A percentile compares a stretch with the other conserved stretches of the same genome.
These are phyloP conservation scores for Boletus rufocinnamomeus DNA, from an alignment of 768 basidiomycete genomes.

Conservation along the genomic window DNA sequence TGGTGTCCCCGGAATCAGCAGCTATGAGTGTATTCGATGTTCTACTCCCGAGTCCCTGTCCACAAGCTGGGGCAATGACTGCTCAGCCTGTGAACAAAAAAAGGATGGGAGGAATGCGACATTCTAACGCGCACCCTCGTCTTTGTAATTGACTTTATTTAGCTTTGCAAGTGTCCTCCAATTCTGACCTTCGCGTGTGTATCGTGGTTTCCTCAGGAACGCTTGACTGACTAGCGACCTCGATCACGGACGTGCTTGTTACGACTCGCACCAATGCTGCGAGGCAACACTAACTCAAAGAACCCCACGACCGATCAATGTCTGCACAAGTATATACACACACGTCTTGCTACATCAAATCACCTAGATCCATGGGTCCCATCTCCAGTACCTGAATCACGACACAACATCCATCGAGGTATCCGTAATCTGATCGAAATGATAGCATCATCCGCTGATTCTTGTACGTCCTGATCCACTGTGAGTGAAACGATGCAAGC, in stretches of 20 bases:
- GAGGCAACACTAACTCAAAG: background rate
- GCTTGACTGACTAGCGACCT: too few species aligned
- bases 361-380: background rate
- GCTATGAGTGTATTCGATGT: too few species aligned
- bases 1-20: too few species aligned
- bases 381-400: background rate
- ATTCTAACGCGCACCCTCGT: background rate
- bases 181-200: background rate
- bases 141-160: background rate
- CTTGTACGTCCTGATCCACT: too few species aligned
- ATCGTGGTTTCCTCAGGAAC: background rate
- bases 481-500: too few species aligned
- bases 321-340: background rate
- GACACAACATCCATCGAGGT: background rate
- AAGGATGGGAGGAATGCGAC: background rate
- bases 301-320: background rate
- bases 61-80: too few species aligned
- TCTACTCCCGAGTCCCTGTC: too few species aligned
- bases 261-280: background rate
- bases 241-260: too few species aligned
- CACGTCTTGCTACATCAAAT: background rate
- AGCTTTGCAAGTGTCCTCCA: background rate
- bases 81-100: too few species aligned
- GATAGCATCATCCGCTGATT: too few species aligned
- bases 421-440: background rate